phyloP scores from a whole-genome alignment of 1,139 yeast species.

The Geotrichum fermentans region DNA sequence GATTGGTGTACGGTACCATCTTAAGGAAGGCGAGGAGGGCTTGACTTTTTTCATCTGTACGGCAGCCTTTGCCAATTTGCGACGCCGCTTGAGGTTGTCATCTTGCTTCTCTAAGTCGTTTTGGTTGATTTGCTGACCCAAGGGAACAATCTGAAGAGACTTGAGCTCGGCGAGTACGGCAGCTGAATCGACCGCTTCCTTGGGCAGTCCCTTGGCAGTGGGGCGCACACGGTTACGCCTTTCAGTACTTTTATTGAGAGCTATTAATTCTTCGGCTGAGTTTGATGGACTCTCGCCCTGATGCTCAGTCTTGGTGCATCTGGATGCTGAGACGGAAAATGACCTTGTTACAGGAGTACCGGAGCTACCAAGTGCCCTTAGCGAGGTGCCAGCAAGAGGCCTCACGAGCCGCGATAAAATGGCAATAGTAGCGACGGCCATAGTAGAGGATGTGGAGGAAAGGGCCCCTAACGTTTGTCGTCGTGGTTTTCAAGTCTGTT shows the following conservation, averaged over 20 bases:
- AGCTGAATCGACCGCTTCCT: constrained; percentile 21
- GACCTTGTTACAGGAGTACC: not conserved
- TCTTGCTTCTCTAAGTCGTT: constrained; percentile 82
- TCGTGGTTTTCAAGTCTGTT: too few species aligned
- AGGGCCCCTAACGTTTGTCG: too few species aligned
- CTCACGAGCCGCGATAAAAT: constrained; percentile 15
- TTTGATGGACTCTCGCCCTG: not conserved
- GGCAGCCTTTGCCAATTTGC: constrained; percentile 63
- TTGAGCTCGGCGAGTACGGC: constrained; percentile 25
- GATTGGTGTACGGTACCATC: constrained; percentile 85
- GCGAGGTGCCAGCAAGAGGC: constrained; percentile 10
- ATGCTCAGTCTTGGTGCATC: not conserved
- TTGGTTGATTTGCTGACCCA: constrained; percentile 31
- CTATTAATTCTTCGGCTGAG: not conserved
- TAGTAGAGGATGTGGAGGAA: not conserved
- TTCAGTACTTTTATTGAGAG: constrained; percentile 3
- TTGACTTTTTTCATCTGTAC: constrained; percentile 71
- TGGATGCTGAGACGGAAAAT: constrained; percentile 6
- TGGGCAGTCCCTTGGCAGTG: constrained; percentile 21
- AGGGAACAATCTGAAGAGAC: constrained; percentile 28
- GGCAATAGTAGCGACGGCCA: constrained; percentile 7
- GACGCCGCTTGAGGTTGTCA: constrained; percentile 62
- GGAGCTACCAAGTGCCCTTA: constrained; percentile 3
- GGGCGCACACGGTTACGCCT: constrained; percentile 23
- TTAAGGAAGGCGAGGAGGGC: constrained; percentile 80